phyloP scores from a whole-genome alignment of 352 stramenopile genomes.

The Phytopythium montanum region DNA sequence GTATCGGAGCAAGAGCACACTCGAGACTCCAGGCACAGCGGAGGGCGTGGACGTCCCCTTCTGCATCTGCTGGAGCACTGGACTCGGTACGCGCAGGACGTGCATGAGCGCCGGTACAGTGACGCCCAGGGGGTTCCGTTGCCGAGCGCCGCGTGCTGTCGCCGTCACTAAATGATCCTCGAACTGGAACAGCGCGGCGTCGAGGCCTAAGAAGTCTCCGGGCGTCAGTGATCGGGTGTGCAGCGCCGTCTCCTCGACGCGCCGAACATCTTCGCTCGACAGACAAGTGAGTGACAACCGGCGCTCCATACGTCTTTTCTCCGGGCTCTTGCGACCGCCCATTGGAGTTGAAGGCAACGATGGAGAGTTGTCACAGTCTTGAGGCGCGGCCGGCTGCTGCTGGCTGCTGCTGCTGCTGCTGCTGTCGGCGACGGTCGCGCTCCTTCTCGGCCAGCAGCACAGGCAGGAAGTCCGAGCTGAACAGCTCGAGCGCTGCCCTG shows the following conservation, averaged over 20 bases:
- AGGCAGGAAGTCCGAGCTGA: slow-evolving; percentile 25
- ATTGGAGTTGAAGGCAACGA: not conserved
- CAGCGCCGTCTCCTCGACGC: slow-evolving; percentile 4
- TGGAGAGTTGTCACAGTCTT: not conserved
- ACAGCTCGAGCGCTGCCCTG: slow-evolving; percentile 25
- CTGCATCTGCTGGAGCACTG: slow-evolving; percentile 24
- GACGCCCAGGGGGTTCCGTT: slow-evolving; percentile 48
- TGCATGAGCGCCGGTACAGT: slow-evolving; percentile 28
- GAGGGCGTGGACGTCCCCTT: not conserved
- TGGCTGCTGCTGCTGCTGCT: slow-evolving; percentile 2
- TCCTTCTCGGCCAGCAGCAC: slow-evolving; percentile 17
- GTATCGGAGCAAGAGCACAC: slow-evolving; percentile 14
- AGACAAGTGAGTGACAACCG: not conserved
- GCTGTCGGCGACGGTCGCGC: slow-evolving; percentile 9
- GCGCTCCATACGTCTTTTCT: not conserved
- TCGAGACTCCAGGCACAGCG: not conserved
- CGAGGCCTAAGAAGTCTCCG: slow-evolving; percentile 46
- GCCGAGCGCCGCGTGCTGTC: slow-evolving; percentile 29
- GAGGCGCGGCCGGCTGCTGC: not conserved
- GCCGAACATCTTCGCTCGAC: slow-evolving; percentile 4
- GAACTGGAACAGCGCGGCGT: slow-evolving; percentile 44
- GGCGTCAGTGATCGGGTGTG: slow-evolving; percentile 25
- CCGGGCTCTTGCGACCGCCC: not conserved
- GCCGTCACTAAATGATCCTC: slow-evolving; percentile 24
- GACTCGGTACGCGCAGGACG: slow-evolving; percentile 33